phyloP scores from a whole-genome alignment of 2,329 filamentous ascomycete genomes.

The Venturia effusa region DNA sequence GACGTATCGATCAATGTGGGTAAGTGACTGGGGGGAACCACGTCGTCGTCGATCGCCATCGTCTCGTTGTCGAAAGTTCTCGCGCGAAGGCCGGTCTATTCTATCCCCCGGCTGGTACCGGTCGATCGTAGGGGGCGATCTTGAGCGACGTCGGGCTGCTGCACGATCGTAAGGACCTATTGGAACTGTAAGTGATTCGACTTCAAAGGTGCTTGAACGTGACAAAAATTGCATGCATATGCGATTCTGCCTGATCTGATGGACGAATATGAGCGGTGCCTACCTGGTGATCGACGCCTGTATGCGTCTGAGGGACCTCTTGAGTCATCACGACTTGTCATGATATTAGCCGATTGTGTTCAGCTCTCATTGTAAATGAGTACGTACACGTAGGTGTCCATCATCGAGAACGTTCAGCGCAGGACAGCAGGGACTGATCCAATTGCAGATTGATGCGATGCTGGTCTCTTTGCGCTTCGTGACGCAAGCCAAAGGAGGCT shows the following conservation, averaged over 20 bases:
- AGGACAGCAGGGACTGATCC: neutral
- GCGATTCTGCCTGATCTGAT: neutral
- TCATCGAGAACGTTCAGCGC: neutral
- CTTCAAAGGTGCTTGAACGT: neutral
- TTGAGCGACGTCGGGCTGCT: slow-evolving; percentile 44
- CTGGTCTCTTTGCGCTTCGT: neutral
- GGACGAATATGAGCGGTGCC: slow-evolving; percentile 23
- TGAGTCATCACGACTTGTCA: slow-evolving; percentile 41
- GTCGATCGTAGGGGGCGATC: slow-evolving; percentile 61
- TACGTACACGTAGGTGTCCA: slow-evolving; percentile 20
- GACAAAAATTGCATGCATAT: neutral
- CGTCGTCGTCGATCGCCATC: slow-evolving; percentile 43
- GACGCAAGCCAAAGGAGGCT: neutral
- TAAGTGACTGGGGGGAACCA: slow-evolving; percentile 47
- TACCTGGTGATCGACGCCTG: slow-evolving; percentile 60
- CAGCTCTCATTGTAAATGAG: neutral
- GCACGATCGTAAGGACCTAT: slow-evolving; percentile 18
- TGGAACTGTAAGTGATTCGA: neutral
- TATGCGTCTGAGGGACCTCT: slow-evolving; percentile 34
- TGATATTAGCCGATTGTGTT: neutral
- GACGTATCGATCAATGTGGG: slow-evolving; percentile 76
- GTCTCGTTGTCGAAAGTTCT: slow-evolving; percentile 53
- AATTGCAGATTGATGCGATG: neutral
- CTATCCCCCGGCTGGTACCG: slow-evolving; percentile 55
- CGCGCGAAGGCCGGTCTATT: slow-evolving; percentile 45